Conservation (phyloP, 768 basidiomycete species). For the Harrya chromipes region DNA sequence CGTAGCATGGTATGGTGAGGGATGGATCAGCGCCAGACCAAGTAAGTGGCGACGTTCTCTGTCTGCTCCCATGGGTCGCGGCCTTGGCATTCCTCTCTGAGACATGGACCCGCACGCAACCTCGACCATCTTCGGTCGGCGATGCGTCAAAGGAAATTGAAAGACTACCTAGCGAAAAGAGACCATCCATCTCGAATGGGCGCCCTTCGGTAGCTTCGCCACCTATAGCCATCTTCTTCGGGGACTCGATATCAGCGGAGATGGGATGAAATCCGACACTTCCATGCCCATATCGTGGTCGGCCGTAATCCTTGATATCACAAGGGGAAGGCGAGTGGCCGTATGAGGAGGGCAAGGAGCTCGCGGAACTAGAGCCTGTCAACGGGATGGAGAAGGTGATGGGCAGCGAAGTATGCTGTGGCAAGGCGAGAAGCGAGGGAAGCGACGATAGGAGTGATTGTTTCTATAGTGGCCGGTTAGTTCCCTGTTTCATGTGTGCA, state of each 20-base stretch:
- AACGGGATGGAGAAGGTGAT: constrained; percentile 56
- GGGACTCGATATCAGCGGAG: constrained; percentile 34
- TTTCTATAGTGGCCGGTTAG: constrained; percentile 28
- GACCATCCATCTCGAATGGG: constrained; percentile 48
- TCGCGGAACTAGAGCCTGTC: constrained; percentile 33
- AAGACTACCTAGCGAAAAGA: constrained; percentile 49
- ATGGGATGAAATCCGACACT: constrained; percentile 48
- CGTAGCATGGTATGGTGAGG: constrained; percentile 20
- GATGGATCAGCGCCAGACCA: constrained; percentile 22
- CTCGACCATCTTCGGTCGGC: constrained; percentile 63
- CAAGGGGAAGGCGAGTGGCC: constrained; percentile 41
- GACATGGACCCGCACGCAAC: constrained; percentile 71
- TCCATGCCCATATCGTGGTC: constrained; percentile 39
- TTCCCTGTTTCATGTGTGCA: not conserved
- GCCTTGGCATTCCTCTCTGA: constrained; percentile 36
- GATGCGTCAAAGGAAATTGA: constrained; percentile 73
- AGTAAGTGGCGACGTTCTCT: constrained; percentile 19
- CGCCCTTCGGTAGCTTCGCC: constrained; percentile 43
- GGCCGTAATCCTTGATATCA: constrained; percentile 54
- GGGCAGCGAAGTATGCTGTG: constrained; percentile 52
- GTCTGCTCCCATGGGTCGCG: constrained; percentile 13
- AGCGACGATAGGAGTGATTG: constrained; percentile 78
- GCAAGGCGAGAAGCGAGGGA: constrained; percentile 68
- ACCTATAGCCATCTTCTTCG: constrained; percentile 31
- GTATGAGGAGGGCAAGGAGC: constrained; percentile 42